phyloP scores from a whole-genome alignment of 208 protist genomes.

The Wallacemonas sp. region DNA sequence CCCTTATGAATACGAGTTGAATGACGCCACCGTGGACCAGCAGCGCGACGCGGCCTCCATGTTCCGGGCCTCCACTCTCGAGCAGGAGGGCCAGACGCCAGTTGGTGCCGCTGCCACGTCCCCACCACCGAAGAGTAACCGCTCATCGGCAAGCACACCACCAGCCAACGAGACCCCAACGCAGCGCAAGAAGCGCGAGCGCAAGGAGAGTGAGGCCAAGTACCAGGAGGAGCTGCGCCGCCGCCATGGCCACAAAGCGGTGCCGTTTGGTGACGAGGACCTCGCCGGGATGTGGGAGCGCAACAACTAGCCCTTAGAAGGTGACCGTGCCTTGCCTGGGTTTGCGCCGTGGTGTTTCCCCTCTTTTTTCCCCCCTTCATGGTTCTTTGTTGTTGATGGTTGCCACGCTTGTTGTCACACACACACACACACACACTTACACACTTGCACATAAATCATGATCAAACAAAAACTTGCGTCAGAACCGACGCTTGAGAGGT shows the following conservation, averaged over 20 bases:
- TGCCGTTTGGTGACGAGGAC: conserved; percentile 76
- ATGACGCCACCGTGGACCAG: conserved; percentile 9
- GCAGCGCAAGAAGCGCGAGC: conserved; percentile 57
- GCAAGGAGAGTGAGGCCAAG: conserved; percentile 61
- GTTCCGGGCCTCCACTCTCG: conserved; percentile 1
- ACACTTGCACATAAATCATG: no score
- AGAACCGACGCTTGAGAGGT: no score
- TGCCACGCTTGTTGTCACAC: conserved; percentile 1
- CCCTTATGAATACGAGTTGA: conserved; percentile 14
- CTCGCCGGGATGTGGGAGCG: conserved; percentile 69
- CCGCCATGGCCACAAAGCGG: conserved; percentile 67
- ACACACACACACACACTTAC: conserved; percentile 12
- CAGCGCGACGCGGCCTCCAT: conserved; percentile 15
- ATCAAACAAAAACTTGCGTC: no score
- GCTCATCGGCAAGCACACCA: conserved; percentile 6
- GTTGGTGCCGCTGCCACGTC: no score
- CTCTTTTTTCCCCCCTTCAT: no score
- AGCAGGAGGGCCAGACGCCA: background rate
- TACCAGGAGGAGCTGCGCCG: conserved; percentile 78
- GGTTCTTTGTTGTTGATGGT: conserved; percentile 11
- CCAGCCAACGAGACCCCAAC: conserved; percentile 27
- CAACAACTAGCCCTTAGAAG: conserved; percentile 18
- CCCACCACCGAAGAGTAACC: background rate
- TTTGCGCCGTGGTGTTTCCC: no score
- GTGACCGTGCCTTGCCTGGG: no score